phyloP scores from a whole-genome alignment of 805 yeast species.

The Myxozyma geophila region DNA sequence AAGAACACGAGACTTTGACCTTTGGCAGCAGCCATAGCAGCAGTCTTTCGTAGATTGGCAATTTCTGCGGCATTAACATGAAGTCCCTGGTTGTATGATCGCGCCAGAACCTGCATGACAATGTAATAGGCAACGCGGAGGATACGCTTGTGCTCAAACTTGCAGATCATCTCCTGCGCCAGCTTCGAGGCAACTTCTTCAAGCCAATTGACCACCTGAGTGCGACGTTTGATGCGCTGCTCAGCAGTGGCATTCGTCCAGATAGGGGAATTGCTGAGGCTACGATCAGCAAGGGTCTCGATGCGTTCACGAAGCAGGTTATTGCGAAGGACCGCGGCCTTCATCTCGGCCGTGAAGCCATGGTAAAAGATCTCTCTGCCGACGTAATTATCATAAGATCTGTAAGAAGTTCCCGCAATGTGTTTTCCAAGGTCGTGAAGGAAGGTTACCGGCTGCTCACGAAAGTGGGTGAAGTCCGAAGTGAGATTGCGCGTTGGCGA shows the following conservation, averaged over 20 bases:
- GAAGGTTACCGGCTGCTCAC: constrained; percentile 46
- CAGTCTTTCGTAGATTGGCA: constrained; percentile 44
- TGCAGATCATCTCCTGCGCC: constrained; percentile 45
- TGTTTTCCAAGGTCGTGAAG: constrained; percentile 42
- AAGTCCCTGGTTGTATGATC: constrained; percentile 51
- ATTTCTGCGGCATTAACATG: constrained; percentile 47
- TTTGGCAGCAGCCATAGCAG: constrained; percentile 44
- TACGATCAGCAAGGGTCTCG: constrained; percentile 42
- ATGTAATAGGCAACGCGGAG: constrained; percentile 45
- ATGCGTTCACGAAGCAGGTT: constrained; percentile 43
- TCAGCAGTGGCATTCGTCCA: constrained; percentile 37
- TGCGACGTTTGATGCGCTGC: constrained; percentile 41
- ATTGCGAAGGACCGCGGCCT: constrained; percentile 41
- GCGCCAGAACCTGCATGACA: constrained; percentile 47
- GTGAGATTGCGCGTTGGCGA: constrained; percentile 41
- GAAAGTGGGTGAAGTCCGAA: constrained; percentile 44
- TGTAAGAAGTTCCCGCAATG: constrained; percentile 46
- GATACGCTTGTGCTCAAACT: constrained; percentile 42
- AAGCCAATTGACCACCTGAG: constrained; percentile 43
- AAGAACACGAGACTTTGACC: constrained; percentile 51
- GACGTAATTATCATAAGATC: constrained; percentile 47
- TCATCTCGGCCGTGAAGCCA: constrained; percentile 43
- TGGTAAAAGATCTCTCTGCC: constrained; percentile 46
- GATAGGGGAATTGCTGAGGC: constrained; percentile 41
- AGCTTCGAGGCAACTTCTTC: constrained; percentile 41